Conservation (phyloP, 305 asterid species). For the Solanum hybrid region DNA sequence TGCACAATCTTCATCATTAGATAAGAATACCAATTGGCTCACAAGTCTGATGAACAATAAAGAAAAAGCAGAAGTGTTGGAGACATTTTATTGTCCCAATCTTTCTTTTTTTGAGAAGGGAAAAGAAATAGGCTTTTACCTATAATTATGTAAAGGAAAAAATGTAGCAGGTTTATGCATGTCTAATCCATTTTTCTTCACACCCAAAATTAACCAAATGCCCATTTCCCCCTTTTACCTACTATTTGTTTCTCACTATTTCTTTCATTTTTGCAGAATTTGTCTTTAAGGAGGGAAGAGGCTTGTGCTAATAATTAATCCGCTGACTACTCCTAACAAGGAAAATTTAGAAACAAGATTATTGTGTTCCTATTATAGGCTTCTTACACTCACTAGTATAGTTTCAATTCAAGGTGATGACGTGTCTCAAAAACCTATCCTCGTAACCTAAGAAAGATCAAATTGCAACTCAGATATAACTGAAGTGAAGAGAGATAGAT, state of each 20-base stretch:
- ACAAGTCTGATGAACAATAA: background rate
- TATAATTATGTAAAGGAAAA: background rate
- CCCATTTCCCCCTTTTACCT: background rate
- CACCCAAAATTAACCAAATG: background rate
- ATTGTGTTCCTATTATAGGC: background rate
- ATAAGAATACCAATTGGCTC: background rate
- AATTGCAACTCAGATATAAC: background rate
- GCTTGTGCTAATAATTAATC: background rate
- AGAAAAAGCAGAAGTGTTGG: background rate
- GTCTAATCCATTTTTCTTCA: background rate
- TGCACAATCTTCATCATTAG: conserved; percentile 20
- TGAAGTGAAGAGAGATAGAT: background rate
- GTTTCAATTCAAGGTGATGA: background rate
- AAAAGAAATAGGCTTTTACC: background rate
- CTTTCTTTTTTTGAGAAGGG: background rate
- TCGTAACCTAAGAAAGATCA: background rate
- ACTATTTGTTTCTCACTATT: background rate
- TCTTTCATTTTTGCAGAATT: background rate
- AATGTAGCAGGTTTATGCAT: background rate
- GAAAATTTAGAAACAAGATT: background rate
- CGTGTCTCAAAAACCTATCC: background rate
- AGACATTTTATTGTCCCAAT: background rate
- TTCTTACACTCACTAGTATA: background rate
- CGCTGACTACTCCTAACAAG: background rate
- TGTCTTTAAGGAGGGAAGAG: background rate